Percentiles rank a stretch among this genome's conserved stretches.
phyloP scores from a whole-genome alignment of 2,329 filamentous ascomycete species.

The Magnaporthiopsis rhizophila region DNA sequence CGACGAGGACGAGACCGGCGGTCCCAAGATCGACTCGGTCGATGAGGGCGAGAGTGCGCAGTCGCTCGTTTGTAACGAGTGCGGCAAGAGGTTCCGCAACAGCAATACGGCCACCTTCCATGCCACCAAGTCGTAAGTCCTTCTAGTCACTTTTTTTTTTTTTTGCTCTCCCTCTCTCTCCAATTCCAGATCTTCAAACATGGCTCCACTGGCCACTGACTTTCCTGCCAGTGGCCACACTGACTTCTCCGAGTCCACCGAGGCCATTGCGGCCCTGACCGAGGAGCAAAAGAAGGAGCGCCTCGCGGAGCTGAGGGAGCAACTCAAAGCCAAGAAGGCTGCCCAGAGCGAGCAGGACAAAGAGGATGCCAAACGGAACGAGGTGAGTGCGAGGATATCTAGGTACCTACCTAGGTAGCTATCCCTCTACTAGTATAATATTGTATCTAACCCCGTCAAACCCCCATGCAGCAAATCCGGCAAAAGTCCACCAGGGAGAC shows the following conservation, averaged over 20 bases:
- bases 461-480: constrained; percentile 49
- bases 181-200: too few species aligned
- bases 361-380: constrained; percentile 75
- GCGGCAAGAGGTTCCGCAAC: constrained; percentile 81
- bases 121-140: constrained; percentile 68
- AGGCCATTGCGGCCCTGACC: constrained; percentile 83
- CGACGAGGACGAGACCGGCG: constrained; percentile 39
- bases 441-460: constrained; percentile 9
- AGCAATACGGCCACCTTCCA: constrained; percentile 81
- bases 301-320: constrained; percentile 65
- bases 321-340: constrained; percentile 65
- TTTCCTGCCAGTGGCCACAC: constrained; percentile 58
- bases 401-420: background rate
- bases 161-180: too few species aligned
- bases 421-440: background rate
- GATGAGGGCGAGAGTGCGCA: constrained; percentile 63
- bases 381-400: constrained; percentile 41
- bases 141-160: too few species aligned
- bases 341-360: constrained; percentile 65
- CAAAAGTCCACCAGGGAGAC: constrained; percentile 83
- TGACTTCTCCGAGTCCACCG: constrained; percentile 88
- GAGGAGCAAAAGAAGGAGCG: constrained; percentile 84
- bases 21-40: constrained; percentile 47
- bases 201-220: background rate
- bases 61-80: constrained; percentile 90